Conservation (phyloP, 768 basidiomycete species). For the Trametes punicea region DNA sequence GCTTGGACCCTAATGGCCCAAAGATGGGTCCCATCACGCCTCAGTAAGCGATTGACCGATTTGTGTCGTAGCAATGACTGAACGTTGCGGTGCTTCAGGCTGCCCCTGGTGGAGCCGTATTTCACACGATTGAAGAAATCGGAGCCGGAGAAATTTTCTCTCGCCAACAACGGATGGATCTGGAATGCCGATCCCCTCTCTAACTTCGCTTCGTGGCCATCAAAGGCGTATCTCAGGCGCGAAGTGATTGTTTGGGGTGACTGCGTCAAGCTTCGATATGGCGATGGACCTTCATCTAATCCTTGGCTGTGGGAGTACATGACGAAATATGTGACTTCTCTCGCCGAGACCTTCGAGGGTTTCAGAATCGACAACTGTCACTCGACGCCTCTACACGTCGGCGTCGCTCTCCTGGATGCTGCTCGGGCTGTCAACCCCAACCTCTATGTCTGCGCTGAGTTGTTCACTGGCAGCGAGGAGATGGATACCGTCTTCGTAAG, state of each 20-base stretch:
- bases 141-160: conserved; percentile 56
- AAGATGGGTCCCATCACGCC: conserved; percentile 75
- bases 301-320: conserved; percentile 96
- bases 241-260: conserved; percentile 98
- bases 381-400: conserved; percentile 95
- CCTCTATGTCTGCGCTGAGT: conserved; percentile 94
- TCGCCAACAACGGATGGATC: conserved; percentile 99
- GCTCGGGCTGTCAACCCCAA: conserved; percentile 87
- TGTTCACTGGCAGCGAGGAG: conserved; percentile 94
- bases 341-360: conserved; percentile 86
- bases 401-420: conserved; percentile 89
- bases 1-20: conserved; percentile 82
- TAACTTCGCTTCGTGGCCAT: conserved; percentile 90
- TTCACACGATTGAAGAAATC: conserved; percentile 78
- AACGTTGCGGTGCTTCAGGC: no score
- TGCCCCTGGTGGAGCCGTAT: conserved; percentile 85
- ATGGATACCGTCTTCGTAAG: conserved; percentile 92
- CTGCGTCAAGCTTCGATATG: conserved; percentile 97
- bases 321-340: conserved; percentile 72
- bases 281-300: conserved; percentile 71
- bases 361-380: conserved; percentile 99
- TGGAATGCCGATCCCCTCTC: conserved; percentile 93
- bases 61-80: not conserved
- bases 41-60: conserved; percentile 44
- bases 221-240: conserved; percentile 92